phyloP scores from a whole-genome alignment of 352 stramenopile genomes.

The Phytophthora ohioensis region DNA sequence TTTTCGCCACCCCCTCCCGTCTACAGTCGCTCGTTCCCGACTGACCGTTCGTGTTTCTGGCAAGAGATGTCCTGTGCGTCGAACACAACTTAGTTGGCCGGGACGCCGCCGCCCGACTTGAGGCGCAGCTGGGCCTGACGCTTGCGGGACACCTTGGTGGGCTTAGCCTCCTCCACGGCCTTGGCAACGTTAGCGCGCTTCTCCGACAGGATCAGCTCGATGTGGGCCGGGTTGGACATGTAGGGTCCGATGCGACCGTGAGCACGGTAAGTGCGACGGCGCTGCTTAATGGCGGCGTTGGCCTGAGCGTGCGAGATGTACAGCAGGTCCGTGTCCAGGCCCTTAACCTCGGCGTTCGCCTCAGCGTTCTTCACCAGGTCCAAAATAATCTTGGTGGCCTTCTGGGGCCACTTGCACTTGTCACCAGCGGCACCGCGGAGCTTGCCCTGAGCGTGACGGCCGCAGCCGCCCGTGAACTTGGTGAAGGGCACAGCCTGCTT shows the following conservation, averaged over 20 bases:
- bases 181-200: slow-evolving; percentile 95
- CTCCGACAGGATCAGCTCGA: slow-evolving; percentile 99
- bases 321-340: slow-evolving; percentile 96
- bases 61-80: slow-evolving; percentile 34
- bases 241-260: slow-evolving; percentile 98
- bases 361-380: slow-evolving; percentile 99
- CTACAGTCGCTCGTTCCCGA: slow-evolving; percentile 53
- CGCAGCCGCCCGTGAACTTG: slow-evolving; percentile 98
- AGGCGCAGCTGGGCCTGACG: slow-evolving; percentile 90
- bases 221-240: slow-evolving; percentile 99
- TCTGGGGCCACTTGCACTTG: slow-evolving; percentile 99
- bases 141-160: slow-evolving; percentile 88
- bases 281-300: slow-evolving; percentile 98
- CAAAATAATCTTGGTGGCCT: slow-evolving; percentile 98
- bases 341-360: slow-evolving; percentile 99
- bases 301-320: slow-evolving; percentile 98
- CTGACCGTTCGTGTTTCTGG: slow-evolving; percentile 41
- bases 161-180: slow-evolving; percentile 90
- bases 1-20: slow-evolving; percentile 50
- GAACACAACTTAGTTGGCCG: slow-evolving; percentile 76
- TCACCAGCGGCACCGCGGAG: slow-evolving; percentile 94
- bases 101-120: slow-evolving; percentile 88
- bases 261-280: slow-evolving; percentile 98
- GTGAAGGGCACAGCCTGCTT: slow-evolving; percentile 99
- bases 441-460: slow-evolving; percentile 98